These are phyloP conservation scores for Elymus sibiricus DNA, from an alignment of 176 grass and related monocot species.

Conservation along the genomic window DNA sequence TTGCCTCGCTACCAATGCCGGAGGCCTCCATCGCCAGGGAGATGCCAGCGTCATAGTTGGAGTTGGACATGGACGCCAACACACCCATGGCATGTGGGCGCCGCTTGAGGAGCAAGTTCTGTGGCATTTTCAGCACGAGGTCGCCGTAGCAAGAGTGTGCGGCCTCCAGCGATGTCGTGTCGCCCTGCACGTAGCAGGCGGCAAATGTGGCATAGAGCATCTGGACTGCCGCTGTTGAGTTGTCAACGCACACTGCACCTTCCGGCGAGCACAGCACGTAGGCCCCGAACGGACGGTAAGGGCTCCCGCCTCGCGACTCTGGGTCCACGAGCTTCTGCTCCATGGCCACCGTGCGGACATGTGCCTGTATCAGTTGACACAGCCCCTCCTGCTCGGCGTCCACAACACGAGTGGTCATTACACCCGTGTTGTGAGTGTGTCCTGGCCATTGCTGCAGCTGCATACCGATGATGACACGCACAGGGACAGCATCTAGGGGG, in stretches of 20 bases:
- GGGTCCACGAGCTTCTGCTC: conserved; percentile 43
- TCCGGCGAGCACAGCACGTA: conserved; percentile 75
- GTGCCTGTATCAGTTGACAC: conserved; percentile 40
- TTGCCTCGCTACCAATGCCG: conserved; percentile 50
- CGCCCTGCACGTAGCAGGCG: neutral
- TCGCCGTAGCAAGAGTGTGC: conserved; percentile 63
- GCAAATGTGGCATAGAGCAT: conserved; percentile 80
- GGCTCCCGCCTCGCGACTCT: conserved; percentile 3
- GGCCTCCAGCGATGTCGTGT: neutral
- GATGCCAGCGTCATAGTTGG: conserved; percentile 53
- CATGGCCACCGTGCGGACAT: conserved; percentile 38
- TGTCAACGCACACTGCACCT: conserved; percentile 66
- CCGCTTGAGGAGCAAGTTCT: conserved; percentile 54
- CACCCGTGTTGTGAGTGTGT: neutral
- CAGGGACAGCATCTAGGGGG: conserved; percentile 38
- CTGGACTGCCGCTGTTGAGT: conserved; percentile 35
- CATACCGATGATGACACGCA: conserved; percentile 35
- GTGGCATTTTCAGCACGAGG: conserved; percentile 43
- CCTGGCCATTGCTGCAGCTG: conserved; percentile 43
- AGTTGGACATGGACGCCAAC: neutral
- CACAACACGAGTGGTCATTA: neutral
- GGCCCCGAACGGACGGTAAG: conserved; percentile 66
- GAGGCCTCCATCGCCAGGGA: conserved; percentile 69
- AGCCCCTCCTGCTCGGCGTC: conserved; percentile 44
- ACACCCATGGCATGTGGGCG: neutral